Evolutionary conservation across 495 filamentous ascomycete species (phyloP).

Genomic region (Hapsidospora chrysogenum): DNA sequence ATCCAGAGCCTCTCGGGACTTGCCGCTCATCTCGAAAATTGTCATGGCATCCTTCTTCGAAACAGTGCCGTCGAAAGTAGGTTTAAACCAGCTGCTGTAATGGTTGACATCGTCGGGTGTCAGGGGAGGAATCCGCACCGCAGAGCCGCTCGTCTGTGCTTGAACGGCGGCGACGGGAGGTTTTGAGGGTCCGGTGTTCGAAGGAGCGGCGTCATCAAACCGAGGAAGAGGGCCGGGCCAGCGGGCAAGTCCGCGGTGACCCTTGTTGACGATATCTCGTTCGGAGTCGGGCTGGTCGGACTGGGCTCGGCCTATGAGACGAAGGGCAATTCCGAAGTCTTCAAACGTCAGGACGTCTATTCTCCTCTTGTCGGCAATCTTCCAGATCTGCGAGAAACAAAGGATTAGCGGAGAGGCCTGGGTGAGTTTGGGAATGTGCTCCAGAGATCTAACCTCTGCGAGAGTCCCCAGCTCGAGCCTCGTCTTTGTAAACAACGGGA

Average conservation of each 20-base stretch:
- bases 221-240: slow-evolving; percentile 74
- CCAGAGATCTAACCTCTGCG: slow-evolving; percentile 51
- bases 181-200: slow-evolving; percentile 8
- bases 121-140: slow-evolving; percentile 79
- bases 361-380: slow-evolving; percentile 94
- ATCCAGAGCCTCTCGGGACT: slow-evolving; percentile 80
- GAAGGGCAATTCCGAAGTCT: slow-evolving; percentile 79
- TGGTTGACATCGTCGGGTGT: slow-evolving; percentile 78
- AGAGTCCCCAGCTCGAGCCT: slow-evolving; percentile 66
- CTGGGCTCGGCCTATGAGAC: slow-evolving; percentile 92
- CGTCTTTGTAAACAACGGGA: slow-evolving; percentile 97
- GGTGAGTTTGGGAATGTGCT: slow-evolving; percentile 5
- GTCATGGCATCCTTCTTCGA: slow-evolving; percentile 78
- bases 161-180: slow-evolving; percentile 25
- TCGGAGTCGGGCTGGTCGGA: slow-evolving; percentile 68
- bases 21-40: slow-evolving; percentile 82
- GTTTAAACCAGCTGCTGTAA: slow-evolving; percentile 70
- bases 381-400: slow-evolving; percentile 63
- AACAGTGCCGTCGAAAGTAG: slow-evolving; percentile 27
- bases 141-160: slow-evolving; percentile 48
- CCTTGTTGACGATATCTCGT: too few species aligned
- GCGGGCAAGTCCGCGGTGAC: too few species aligned
- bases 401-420: background rate
- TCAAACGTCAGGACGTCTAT: slow-evolving; percentile 78
- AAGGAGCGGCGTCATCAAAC: slow-evolving; percentile 51